Evolutionary conservation across 225 moss, liverwort and hornwort genomes (phyloP).

Genomic region (Pleurozium schreberi): DNA sequence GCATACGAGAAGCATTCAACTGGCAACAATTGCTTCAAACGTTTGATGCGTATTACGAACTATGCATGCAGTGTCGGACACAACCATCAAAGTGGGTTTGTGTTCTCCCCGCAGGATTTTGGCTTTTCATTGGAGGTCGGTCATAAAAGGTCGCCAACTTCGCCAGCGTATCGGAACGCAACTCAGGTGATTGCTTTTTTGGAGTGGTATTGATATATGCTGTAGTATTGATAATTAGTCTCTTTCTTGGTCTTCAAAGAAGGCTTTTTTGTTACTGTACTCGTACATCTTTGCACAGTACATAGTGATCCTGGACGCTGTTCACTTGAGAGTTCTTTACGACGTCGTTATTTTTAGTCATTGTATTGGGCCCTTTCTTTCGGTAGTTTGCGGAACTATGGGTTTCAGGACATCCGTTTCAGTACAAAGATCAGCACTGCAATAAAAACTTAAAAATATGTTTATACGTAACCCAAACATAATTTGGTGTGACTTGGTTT

Average conservation of each 20-base stretch:
- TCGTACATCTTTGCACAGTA: not conserved
- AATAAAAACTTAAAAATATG: not conserved
- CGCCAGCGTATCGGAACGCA: not conserved
- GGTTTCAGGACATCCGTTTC: not conserved
- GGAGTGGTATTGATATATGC: not conserved
- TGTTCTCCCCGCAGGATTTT: conserved; percentile 12
- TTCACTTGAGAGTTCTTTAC: not conserved
- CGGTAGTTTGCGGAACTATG: not conserved
- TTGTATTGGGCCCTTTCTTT: not conserved
- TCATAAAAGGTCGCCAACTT: not conserved
- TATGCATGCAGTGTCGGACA: not conserved
- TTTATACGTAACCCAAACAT: not conserved
- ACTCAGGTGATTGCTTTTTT: conserved; percentile 15
- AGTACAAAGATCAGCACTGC: not conserved
- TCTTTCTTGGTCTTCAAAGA: not conserved
- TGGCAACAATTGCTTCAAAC: not conserved
- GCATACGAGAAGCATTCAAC: not conserved
- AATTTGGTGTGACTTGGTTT: not conserved
- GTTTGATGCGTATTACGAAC: not conserved
- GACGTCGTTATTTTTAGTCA: not conserved
- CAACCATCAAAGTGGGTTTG: not conserved
- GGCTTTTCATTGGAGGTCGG: conserved; percentile 5
- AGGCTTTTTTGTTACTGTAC: not conserved
- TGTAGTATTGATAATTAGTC: not conserved
- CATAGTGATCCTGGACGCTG: not conserved